Percentiles rank a stretch among this genome's conserved stretches.
Conservation (phyloP, 2,329 filamentous ascomycete species). For the Botrytis sinoallii region DNA sequence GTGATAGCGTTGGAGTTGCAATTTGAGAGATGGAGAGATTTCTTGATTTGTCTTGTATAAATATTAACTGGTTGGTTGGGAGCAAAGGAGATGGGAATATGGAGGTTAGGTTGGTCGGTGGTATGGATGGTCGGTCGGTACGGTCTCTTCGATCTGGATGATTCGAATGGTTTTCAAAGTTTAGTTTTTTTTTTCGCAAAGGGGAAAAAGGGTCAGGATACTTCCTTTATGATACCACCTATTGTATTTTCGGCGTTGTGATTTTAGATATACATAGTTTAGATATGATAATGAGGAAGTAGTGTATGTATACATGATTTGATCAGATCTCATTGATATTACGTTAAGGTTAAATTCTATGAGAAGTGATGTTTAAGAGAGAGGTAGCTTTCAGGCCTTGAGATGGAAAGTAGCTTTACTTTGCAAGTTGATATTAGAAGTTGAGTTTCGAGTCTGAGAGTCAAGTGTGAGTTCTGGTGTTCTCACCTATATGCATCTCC, state of each 20-base stretch:
- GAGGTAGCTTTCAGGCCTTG: no score
- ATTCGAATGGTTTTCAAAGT: not conserved
- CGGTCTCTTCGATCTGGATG: not conserved
- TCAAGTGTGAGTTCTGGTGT: no score
- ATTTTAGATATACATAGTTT: not conserved
- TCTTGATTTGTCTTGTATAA: not conserved
- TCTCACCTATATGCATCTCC: no score
- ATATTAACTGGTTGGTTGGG: not conserved
- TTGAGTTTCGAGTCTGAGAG: no score
- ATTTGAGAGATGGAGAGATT: constrained; percentile 36
- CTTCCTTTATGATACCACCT: constrained; percentile 13
- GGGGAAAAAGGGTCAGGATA: constrained; percentile 1
- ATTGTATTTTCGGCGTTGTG: constrained; percentile 7
- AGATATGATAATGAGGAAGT: not conserved
- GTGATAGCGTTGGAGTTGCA: constrained; percentile 47
- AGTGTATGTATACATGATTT: not conserved
- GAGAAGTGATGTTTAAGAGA: not conserved
- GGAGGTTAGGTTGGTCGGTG: not conserved
- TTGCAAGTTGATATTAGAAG: not conserved
- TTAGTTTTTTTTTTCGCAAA: not conserved
- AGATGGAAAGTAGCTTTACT: not conserved
- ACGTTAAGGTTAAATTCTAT: no score
- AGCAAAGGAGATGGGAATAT: not conserved
- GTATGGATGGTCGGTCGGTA: not conserved
- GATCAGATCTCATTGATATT: not conserved